These are phyloP conservation scores for Capsicum chinense DNA, from an alignment of 257 asterid species.

Conservation along the genomic window DNA sequence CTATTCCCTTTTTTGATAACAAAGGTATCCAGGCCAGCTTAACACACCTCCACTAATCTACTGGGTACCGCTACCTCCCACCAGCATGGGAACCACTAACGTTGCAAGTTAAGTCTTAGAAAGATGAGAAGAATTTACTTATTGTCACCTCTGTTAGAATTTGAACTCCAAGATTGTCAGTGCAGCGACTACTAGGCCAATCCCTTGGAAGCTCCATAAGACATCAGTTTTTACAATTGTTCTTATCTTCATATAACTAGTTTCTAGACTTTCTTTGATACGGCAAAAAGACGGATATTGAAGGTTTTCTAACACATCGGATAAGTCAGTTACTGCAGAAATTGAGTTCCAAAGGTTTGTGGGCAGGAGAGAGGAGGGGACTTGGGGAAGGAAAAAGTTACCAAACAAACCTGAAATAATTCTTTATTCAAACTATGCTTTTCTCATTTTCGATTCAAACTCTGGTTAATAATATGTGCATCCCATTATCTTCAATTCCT, in stretches of 20 bases:
- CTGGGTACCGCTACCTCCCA: not conserved
- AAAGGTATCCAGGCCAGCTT: not conserved
- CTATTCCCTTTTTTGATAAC: not conserved
- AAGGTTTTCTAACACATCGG: not conserved
- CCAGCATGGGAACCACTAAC: not conserved
- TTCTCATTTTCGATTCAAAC: not conserved
- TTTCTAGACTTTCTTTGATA: not conserved
- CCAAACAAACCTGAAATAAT: constrained; percentile 1
- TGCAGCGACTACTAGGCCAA: not conserved
- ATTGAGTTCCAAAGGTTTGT: constrained; percentile 18
- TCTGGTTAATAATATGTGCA: constrained; percentile 17
- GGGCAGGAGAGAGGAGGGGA: not conserved
- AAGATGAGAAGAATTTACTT: constrained; percentile 13
- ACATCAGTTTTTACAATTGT: constrained; percentile 15
- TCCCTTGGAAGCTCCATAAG: not conserved
- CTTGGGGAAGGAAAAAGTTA: not conserved
- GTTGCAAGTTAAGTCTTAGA: not conserved
- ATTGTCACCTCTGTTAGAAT: not conserved
- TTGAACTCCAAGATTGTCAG: not conserved
- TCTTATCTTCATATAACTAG: not conserved
- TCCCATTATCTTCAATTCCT: not conserved
- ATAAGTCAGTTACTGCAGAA: not conserved
- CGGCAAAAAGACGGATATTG: not conserved
- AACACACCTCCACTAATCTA: not conserved
- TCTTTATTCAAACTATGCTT: not conserved